phyloP scores from a whole-genome alignment of 495 filamentous ascomycete species.

The Friedmanniomyces endolithicus region DNA sequence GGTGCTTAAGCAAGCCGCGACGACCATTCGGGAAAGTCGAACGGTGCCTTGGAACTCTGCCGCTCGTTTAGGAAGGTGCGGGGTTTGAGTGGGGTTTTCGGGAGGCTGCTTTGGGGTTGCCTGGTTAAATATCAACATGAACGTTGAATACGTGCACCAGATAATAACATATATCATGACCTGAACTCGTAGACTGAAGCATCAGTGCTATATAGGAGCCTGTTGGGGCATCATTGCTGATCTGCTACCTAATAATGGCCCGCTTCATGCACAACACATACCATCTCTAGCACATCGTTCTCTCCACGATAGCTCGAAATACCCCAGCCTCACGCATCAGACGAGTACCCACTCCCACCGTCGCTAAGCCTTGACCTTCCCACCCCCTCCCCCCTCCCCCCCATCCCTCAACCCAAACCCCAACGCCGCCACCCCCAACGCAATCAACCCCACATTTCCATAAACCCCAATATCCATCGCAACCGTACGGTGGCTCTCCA shows the following conservation, averaged over 20 bases:
- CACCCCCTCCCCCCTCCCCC: background rate
- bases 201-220: too few species aligned
- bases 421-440: constrained; percentile 7
- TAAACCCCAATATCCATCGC: constrained; percentile 21
- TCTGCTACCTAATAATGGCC: background rate
- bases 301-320: too few species aligned
- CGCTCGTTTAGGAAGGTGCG: background rate
- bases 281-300: too few species aligned
- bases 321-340: too few species aligned
- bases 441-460: constrained; percentile 10
- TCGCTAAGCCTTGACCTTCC: constrained; percentile 1
- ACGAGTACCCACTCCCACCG: too few species aligned
- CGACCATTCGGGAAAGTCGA: background rate
- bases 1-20: background rate
- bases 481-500: constrained; percentile 12
- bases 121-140: too few species aligned
- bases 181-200: too few species aligned
- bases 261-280: too few species aligned
- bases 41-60: background rate
- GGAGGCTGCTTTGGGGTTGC: background rate
- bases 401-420: constrained; percentile 3
- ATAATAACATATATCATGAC: too few species aligned
- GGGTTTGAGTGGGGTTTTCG: background rate
- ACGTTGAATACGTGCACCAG: too few species aligned
- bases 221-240: too few species aligned